These are phyloP conservation scores for Monosporozyma aerobia DNA, from an alignment of 805 yeast species.

Conservation along the genomic window DNA sequence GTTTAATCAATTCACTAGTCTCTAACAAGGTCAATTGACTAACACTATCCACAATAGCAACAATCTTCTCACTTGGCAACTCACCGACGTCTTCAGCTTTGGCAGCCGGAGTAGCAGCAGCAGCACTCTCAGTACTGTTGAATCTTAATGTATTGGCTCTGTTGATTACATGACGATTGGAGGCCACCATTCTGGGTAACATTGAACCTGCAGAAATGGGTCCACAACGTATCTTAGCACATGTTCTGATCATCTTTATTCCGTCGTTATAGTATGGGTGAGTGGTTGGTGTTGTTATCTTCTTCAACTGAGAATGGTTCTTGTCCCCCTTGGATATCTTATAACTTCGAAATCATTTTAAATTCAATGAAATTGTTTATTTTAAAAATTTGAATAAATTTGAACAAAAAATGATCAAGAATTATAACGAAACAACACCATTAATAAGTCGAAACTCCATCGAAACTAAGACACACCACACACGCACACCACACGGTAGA, in stretches of 20 bases:
- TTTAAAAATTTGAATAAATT: background rate
- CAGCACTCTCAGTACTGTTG: conserved; percentile 1
- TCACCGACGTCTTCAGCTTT: conserved; percentile 43
- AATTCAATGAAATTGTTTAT: background rate
- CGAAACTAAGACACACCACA: background rate
- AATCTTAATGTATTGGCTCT: background rate
- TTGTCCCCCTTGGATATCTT: background rate
- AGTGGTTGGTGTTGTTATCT: background rate
- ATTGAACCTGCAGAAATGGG: background rate
- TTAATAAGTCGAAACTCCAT: no score
- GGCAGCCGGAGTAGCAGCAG: background rate
- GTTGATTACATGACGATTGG: background rate
- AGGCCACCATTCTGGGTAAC: background rate
- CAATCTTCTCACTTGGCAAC: conserved; percentile 37
- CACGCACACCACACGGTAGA: background rate
- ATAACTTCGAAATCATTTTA: background rate
- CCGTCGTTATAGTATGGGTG: background rate
- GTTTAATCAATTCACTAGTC: conserved; percentile 78
- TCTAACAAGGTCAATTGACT: conserved; percentile 85
- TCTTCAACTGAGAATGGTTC: background rate
- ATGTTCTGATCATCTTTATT: background rate
- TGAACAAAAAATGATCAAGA: background rate
- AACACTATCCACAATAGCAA: conserved; percentile 81
- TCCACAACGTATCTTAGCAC: background rate
- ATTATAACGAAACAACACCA: background rate